Conservation (phyloP, 495 filamentous ascomycete species). For the Hypoxylon perforatum region DNA sequence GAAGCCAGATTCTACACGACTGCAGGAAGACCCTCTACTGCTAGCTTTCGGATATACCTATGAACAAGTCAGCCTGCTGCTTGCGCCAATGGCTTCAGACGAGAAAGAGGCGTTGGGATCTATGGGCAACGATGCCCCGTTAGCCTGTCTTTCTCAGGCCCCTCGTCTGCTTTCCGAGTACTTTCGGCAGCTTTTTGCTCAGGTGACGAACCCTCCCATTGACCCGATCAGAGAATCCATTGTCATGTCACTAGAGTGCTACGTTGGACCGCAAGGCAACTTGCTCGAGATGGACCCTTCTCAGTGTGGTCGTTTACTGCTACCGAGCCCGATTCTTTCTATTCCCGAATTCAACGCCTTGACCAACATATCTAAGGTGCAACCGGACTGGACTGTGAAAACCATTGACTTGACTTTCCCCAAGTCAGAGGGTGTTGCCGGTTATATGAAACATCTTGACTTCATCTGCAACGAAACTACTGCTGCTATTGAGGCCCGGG, state of each 20-base stretch:
- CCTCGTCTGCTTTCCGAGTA: constrained; percentile 96
- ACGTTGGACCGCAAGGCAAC: constrained; percentile 97
- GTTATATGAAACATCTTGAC: constrained; percentile 91
- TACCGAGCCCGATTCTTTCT: constrained; percentile 92
- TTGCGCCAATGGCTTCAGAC: constrained; percentile 97
- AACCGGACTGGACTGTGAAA: constrained; percentile 89
- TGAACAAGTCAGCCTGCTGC: constrained; percentile 92
- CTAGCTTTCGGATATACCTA: constrained; percentile 95
- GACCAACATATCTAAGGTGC: constrained; percentile 77
- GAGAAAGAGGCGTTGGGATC: constrained; percentile 99
- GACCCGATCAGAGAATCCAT: constrained; percentile 98
- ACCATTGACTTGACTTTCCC: constrained; percentile 98
- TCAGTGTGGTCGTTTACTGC: constrained; percentile 86
- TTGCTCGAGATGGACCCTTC: constrained; percentile 92
- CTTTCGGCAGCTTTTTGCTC: constrained; percentile 98
- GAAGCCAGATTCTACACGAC: constrained; percentile 73
- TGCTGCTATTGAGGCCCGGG: constrained; percentile 83
- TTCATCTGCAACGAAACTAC: constrained; percentile 87
- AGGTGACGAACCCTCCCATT: constrained; percentile 99
- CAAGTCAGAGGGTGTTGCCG: constrained; percentile 83
- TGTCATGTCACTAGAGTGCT: constrained; percentile 98
- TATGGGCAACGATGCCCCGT: constrained; percentile 98
- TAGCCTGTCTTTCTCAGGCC: constrained; percentile 90
- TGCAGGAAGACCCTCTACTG: constrained; percentile 88
- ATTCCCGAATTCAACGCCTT: constrained; percentile 92